Percentiles rank a stretch among this genome's conserved stretches.
These are phyloP conservation scores for Diutina mesorugosa DNA, from an alignment of 1,139 yeast genomes.

Conservation along the genomic window DNA sequence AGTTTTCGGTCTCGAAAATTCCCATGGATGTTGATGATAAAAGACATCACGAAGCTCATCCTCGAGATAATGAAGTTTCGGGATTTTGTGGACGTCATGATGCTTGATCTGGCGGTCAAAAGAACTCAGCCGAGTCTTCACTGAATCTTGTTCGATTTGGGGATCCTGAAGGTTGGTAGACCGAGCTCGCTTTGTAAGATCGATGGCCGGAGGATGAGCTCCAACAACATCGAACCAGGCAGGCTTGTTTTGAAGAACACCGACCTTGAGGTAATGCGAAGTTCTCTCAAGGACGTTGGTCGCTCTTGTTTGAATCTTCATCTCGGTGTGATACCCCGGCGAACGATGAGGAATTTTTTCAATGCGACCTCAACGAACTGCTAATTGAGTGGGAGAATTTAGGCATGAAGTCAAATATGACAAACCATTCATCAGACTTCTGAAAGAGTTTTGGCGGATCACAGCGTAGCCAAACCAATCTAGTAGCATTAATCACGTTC, in stretches of 20 bases:
- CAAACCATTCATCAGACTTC: too few species aligned
- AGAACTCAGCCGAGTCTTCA: slow-evolving; percentile 36
- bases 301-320: slow-evolving; percentile 63
- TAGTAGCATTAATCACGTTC: too few species aligned
- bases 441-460: too few species aligned
- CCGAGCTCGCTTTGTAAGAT: slow-evolving; percentile 39
- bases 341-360: slow-evolving; percentile 3
- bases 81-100: slow-evolving; percentile 34
- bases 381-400: too few species aligned
- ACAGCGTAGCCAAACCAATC: too few species aligned
- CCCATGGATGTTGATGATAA: slow-evolving; percentile 97
- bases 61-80: slow-evolving; percentile 59
- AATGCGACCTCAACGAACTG: neutral
- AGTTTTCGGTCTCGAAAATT: slow-evolving; percentile 82
- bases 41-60: slow-evolving; percentile 74
- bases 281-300: slow-evolving; percentile 65
- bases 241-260: slow-evolving; percentile 57
- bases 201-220: slow-evolving; percentile 62
- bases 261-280: slow-evolving; percentile 54
- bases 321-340: slow-evolving; percentile 9
- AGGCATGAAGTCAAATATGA: too few species aligned
- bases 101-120: slow-evolving; percentile 17
- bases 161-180: slow-evolving; percentile 18
- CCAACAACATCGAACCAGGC: slow-evolving; percentile 82
- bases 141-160: slow-evolving; percentile 13